A percentile compares a stretch with the other conserved stretches of the same genome.
phyloP scores from a whole-genome alignment of 768 basidiomycete species.

The Lentinula aciculospora region DNA sequence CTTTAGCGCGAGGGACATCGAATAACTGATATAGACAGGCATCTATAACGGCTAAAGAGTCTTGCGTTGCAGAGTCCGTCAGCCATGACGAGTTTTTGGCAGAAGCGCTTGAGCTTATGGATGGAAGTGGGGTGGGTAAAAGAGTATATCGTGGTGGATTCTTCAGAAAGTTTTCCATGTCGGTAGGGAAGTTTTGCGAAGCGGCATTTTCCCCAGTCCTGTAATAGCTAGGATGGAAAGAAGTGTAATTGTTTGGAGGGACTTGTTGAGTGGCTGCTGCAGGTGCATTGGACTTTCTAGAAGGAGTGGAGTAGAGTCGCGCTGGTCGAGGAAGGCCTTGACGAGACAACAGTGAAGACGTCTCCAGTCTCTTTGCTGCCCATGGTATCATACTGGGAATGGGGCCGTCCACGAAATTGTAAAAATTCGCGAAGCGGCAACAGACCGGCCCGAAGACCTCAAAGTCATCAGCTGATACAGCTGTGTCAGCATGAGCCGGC shows the following conservation, averaged over 20 bases:
- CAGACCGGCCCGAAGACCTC: not conserved
- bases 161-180: conserved; percentile 48
- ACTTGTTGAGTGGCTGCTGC: conserved; percentile 38
- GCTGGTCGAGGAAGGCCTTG: conserved; percentile 65
- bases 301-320: conserved; percentile 64
- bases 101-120: conserved; percentile 26
- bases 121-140: conserved; percentile 64
- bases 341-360: conserved; percentile 54
- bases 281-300: conserved; percentile 49
- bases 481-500: too few species aligned
- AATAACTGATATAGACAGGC: conserved; percentile 74
- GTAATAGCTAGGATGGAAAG: conserved; percentile 24
- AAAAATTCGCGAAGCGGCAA: not conserved
- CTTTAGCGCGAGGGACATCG: conserved; percentile 72
- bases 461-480: too few species aligned
- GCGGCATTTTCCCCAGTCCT: not conserved
- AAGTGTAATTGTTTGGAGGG: conserved; percentile 31
- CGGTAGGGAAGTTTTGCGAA: conserved; percentile 14
- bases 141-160: conserved; percentile 47
- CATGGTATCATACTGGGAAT: conserved; percentile 31
- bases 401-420: not conserved
- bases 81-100: conserved; percentile 46
- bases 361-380: conserved; percentile 32
- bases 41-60: conserved; percentile 73
- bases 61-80: conserved; percentile 59